These are phyloP conservation scores for Chiua virens DNA, from an alignment of 768 basidiomycete species.

Conservation along the genomic window DNA sequence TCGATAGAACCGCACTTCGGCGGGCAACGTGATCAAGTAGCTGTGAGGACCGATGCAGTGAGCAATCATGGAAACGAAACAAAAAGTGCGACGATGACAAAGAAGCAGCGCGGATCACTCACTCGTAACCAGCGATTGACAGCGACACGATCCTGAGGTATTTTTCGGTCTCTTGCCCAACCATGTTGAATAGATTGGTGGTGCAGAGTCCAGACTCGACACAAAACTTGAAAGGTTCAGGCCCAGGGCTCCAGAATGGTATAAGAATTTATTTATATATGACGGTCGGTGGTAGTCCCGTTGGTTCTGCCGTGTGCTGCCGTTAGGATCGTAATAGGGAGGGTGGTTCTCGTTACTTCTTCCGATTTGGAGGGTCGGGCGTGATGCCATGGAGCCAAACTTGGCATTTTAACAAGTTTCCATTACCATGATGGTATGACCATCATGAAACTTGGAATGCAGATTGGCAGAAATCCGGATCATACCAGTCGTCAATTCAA, in stretches of 20 bases:
- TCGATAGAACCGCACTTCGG: slow-evolving; percentile 34
- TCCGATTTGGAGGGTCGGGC: not conserved
- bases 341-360: not conserved
- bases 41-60: slow-evolving; percentile 9
- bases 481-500: too few relatives aligned
- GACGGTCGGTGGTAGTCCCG: too few relatives aligned
- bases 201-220: not conserved
- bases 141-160: slow-evolving; percentile 37
- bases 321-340: slow-evolving; percentile 12
- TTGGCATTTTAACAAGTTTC: not conserved
- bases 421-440: too few relatives aligned
- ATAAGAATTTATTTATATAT: too few relatives aligned
- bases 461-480: too few relatives aligned
- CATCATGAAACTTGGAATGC: too few relatives aligned
- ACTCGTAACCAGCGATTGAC: slow-evolving; percentile 41
- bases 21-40: slow-evolving; percentile 34
- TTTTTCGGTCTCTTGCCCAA: slow-evolving; percentile 25
- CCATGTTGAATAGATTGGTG: slow-evolving; percentile 9
- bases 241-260: too few relatives aligned
- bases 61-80: not conserved
- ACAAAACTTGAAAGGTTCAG: not conserved
- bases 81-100: not conserved
- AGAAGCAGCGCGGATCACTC: slow-evolving; percentile 3
- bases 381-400: not conserved
- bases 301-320: slow-evolving; percentile 8